phyloP scores from a whole-genome alignment of 2,329 filamentous ascomycete species.

The Tricladium varicosporioides region DNA sequence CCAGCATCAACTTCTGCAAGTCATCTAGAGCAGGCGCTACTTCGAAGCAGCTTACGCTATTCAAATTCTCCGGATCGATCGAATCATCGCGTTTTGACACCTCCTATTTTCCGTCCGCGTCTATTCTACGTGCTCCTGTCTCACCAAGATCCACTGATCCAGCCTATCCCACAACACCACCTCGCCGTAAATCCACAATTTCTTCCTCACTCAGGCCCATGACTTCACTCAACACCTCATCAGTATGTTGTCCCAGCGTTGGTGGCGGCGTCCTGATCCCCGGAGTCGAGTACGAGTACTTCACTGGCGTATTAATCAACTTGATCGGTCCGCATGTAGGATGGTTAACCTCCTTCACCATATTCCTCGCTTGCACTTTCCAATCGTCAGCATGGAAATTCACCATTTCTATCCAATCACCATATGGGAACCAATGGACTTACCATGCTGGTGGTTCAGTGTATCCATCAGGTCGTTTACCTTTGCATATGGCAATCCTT shows the following conservation, averaged over 20 bases:
- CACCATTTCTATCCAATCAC: not conserved
- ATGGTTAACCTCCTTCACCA: conserved; percentile 89
- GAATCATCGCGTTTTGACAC: too few species aligned
- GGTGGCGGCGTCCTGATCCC: conserved; percentile 75
- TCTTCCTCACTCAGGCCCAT: conserved; percentile 57
- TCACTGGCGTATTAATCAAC: conserved; percentile 87
- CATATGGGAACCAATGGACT: not conserved
- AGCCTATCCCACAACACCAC: conserved; percentile 49
- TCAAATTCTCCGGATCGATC: too few species aligned
- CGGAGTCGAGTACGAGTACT: conserved; percentile 79
- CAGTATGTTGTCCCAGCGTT: conserved; percentile 79
- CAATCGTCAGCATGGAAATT: not conserved
- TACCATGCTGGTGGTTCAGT: conserved; percentile 73
- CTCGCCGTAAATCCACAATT: conserved; percentile 58
- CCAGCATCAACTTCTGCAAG: too few species aligned
- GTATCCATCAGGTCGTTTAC: conserved; percentile 88
- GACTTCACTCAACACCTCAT: conserved; percentile 65
- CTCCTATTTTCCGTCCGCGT: not conserved
- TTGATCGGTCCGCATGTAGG: conserved; percentile 77
- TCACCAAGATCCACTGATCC: too few species aligned
- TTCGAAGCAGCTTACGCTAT: too few species aligned
- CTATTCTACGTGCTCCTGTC: not conserved
- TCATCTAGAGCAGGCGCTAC: too few species aligned
- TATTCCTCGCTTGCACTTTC: conserved; percentile 69
- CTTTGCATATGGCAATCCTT: conserved; percentile 87